Base-by-base conservation (phyloP, 208 protist genomes). In the Leishmania gerbilli region DNA sequence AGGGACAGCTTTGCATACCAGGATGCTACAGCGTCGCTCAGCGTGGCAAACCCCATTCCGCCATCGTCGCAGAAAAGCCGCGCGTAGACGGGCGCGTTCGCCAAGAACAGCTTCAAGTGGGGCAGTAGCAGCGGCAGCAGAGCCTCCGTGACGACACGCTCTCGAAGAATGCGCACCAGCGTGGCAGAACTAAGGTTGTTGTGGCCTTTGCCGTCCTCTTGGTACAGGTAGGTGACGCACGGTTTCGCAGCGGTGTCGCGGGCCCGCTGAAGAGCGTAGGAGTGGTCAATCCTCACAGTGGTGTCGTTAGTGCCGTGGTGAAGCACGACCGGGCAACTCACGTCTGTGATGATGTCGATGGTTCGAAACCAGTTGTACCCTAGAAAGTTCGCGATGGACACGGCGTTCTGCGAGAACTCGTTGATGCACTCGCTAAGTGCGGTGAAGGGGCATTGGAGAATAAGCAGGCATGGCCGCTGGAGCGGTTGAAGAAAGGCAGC, bases 331-430 rank as follows among this genome's bases (percentile, higher is more conserved):
- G 93, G 95, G 37, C 89, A 92, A 40, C 86, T 79, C 37, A 98
- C 89, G 27, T 90, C 78, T n/a, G 84, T 87, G 79, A 97, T 95
- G 49, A 92, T 84, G 79, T 97, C 93, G 55, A 93, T 88, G 6
- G 92, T 97, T 55, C 89, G 85, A 78, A 97, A 97, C 88, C 91
- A 91, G 72, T 97, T 91, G 85, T 93, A 93, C 34, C 93, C 92
- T 15, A 95, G 85, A 79, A 91, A 92, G 76, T 91, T 89, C 3
- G 89, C 87, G 74, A 97, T 93, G 40, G 87, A 88, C 3, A 89
- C 89, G 42, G 84, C 86, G 69, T 91, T 91, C 40, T 90, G 79
- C 19, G 89, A 90, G 65, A 95, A 89, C 71, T 92, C 86, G 75
- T 92, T 87, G 47, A 94, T 91, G 83, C 92, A 97, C 77, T 93